Percentiles rank a stretch among this genome's conserved stretches.
phyloP scores from a whole-genome alignment of 768 basidiomycete genomes.

The Macrolepiota fuliginosa region DNA sequence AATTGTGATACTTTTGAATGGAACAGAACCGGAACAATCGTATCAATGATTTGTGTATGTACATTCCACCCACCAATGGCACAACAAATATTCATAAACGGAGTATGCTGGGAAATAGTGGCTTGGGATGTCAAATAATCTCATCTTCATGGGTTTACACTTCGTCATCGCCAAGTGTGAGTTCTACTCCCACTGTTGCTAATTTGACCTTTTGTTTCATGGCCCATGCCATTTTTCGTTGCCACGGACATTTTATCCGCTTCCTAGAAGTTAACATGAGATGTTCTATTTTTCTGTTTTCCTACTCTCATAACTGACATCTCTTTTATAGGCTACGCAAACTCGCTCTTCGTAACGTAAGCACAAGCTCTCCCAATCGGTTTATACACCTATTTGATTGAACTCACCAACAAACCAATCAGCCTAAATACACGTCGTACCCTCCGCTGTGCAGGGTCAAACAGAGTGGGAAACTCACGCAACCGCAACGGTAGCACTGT shows the following conservation, averaged over 20 bases:
- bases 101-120: conserved; percentile 27
- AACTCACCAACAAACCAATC: background rate
- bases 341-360: conserved; percentile 40
- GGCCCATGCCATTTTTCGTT: background rate
- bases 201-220: background rate
- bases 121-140: conserved; percentile 41
- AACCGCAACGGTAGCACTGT: background rate
- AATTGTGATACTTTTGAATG: background rate
- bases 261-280: background rate
- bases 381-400: background rate
- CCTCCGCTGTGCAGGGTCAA: conserved; percentile 16
- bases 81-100: no score
- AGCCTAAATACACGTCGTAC: conserved; percentile 19
- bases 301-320: background rate
- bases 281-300: background rate
- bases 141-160: conserved; percentile 47
- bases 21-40: conserved; percentile 38
- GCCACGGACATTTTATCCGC: background rate
- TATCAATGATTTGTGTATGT: conserved; percentile 50
- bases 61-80: no score
- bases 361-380: background rate
- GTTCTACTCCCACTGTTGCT: conserved; percentile 9
- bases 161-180: conserved; percentile 47
- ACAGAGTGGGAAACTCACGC: conserved; percentile 4
- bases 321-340: conserved; percentile 39